Conservation (phyloP, 2,329 filamentous ascomycete genomes). For the Trichoderma hamatum region DNA sequence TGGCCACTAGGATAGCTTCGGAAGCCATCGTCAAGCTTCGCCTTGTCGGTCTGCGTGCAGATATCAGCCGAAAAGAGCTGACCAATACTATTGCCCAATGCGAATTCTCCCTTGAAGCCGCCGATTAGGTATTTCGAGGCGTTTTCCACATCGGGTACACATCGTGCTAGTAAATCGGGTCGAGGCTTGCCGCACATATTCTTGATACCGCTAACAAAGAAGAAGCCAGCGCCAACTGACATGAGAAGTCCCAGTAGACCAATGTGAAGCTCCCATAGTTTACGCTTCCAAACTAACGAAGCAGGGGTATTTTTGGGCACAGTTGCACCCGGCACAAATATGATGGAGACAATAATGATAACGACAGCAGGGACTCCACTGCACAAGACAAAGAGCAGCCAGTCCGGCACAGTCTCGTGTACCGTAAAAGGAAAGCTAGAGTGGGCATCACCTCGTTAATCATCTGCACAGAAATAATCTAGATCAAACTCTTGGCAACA, state of each 20-base stretch:
- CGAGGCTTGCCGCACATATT: conserved; percentile 70
- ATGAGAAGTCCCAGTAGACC: conserved; percentile 82
- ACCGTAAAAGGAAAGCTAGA: conserved; percentile 68
- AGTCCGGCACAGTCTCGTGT: conserved; percentile 71
- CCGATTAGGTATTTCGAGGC: conserved; percentile 65
- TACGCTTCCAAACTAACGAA: conserved; percentile 72
- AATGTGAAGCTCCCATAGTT: conserved; percentile 87
- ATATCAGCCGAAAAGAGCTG: conserved; percentile 76
- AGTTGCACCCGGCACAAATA: conserved; percentile 73
- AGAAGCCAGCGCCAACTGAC: conserved; percentile 70
- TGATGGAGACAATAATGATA: conserved; percentile 68
- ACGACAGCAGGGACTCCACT: conserved; percentile 67
- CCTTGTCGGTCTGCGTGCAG: conserved; percentile 66
- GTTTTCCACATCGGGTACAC: conserved; percentile 71
- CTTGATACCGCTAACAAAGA: conserved; percentile 86
- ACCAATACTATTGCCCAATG: conserved; percentile 50
- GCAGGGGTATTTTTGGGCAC: conserved; percentile 65
- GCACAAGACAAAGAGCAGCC: conserved; percentile 65
- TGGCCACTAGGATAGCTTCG: conserved; percentile 68
- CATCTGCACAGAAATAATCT: conserved; percentile 20
- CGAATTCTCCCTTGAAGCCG: conserved; percentile 55
- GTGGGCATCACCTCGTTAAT: background rate
- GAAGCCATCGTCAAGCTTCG: conserved; percentile 77
- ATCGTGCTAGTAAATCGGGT: conserved; percentile 81
- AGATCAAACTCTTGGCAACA: background rate